phyloP scores from a whole-genome alignment of 495 filamentous ascomycete genomes.

The Trichoderma virens region DNA sequence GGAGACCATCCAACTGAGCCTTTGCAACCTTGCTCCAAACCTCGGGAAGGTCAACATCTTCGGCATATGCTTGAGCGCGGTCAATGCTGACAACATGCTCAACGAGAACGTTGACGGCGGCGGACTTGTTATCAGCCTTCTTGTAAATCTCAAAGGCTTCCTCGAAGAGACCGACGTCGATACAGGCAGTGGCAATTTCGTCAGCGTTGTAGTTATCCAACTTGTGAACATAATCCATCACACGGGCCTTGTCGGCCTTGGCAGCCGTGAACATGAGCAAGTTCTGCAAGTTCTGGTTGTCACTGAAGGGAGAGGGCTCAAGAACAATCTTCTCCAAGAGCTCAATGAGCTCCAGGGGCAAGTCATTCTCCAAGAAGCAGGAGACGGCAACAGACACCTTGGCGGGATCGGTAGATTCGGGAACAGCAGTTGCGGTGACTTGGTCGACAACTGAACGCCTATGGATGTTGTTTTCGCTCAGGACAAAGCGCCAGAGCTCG shows the following conservation, averaged over 20 bases:
- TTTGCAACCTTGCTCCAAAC: conserved; percentile 99
- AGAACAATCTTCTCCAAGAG: conserved; percentile 98
- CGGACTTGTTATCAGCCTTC: conserved; percentile 84
- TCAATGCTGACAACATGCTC: conserved; percentile 98
- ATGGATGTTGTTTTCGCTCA: conserved; percentile 92
- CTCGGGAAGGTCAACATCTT: conserved; percentile 88
- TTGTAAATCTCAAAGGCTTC: conserved; percentile 99
- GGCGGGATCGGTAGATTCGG: conserved; percentile 86
- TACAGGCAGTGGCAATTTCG: conserved; percentile 89
- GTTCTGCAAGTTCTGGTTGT: conserved; percentile 94
- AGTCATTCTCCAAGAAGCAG: conserved; percentile 80
- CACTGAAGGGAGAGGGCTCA: conserved; percentile 93
- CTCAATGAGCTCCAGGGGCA: conserved; percentile 93
- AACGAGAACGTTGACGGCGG: conserved; percentile 85
- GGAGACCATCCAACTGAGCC: conserved; percentile 93
- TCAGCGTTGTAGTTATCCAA: conserved; percentile 82
- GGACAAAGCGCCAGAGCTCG: conserved; percentile 91
- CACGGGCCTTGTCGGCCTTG: conserved; percentile 87
- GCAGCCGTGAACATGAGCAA: conserved; percentile 94
- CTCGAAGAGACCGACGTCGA: conserved; percentile 88
- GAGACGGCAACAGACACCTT: conserved; percentile 94
- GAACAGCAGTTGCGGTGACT: conserved; percentile 92
- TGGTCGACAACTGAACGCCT: conserved; percentile 91
- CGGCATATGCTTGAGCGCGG: conserved; percentile 91
- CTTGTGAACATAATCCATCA: conserved; percentile 95